Percentiles rank a stretch among this genome's conserved stretches.
Conservation (phyloP, 495 filamentous ascomycete genomes). For the Paragyromitra xinjiangensis region DNA sequence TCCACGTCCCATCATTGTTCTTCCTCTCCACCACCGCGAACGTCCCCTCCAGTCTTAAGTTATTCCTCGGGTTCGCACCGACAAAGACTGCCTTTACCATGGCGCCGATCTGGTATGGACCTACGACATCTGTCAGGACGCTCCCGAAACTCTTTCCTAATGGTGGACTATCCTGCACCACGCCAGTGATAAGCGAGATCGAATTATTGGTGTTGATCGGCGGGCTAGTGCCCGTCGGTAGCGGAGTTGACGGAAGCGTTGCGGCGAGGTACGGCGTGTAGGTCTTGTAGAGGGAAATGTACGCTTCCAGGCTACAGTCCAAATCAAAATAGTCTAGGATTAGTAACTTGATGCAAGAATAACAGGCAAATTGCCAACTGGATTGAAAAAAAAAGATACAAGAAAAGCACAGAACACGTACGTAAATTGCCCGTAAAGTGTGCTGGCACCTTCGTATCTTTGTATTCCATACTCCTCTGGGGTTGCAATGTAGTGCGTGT, state of each 20-base stretch:
- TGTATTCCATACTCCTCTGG: slow-evolving; percentile 90
- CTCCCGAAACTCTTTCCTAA: slow-evolving; percentile 81
- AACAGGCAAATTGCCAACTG: slow-evolving; percentile 38
- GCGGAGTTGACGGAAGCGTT: slow-evolving; percentile 58
- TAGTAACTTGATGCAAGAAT: slow-evolving; percentile 42
- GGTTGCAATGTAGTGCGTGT: slow-evolving; percentile 95
- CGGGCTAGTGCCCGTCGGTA: slow-evolving; percentile 72
- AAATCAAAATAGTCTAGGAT: slow-evolving; percentile 33
- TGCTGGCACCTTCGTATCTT: slow-evolving; percentile 94
- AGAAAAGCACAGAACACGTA: slow-evolving; percentile 47
- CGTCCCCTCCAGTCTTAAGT: slow-evolving; percentile 78
- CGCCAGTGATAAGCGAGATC: slow-evolving; percentile 80
- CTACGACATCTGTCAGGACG: slow-evolving; percentile 68
- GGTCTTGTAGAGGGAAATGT: slow-evolving; percentile 82
- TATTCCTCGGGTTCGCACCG: slow-evolving; percentile 90
- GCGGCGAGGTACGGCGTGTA: slow-evolving; percentile 74
- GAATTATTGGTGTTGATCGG: slow-evolving; percentile 83
- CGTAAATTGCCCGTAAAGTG: slow-evolving; percentile 91
- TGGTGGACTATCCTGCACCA: slow-evolving; percentile 76
- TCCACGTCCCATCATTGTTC: slow-evolving; percentile 68
- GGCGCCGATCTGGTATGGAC: slow-evolving; percentile 67
- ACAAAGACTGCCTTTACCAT: slow-evolving; percentile 74
- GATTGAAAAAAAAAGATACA: slow-evolving; percentile 30
- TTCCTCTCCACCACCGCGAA: slow-evolving; percentile 78
- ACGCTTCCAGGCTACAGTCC: slow-evolving; percentile 70